Evolutionary conservation across 768 basidiomycete genomes (phyloP).

Genomic region (Royoungia palumana): DNA sequence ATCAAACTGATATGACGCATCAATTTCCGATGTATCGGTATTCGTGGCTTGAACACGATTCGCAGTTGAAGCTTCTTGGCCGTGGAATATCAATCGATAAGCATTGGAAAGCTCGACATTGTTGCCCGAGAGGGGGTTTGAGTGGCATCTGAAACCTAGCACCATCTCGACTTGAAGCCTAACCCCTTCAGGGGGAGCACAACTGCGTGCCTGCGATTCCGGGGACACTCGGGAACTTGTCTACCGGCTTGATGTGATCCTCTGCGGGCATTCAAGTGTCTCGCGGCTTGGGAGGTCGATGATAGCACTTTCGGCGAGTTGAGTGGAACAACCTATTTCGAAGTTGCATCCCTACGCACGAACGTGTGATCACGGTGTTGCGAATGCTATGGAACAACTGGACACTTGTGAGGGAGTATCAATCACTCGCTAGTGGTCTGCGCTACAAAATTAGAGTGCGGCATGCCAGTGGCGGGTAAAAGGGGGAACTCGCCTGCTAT

Average conservation of each 20-base stretch:
- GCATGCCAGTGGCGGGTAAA: background rate
- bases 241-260: constrained; percentile 36
- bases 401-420: background rate
- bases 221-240: constrained; percentile 73
- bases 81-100: constrained; percentile 52
- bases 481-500: too few relatives aligned
- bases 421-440: constrained; percentile 46
- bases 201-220: constrained; percentile 55
- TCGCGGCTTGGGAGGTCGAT: constrained; percentile 37
- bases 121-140: constrained; percentile 48
- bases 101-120: constrained; percentile 54
- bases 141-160: constrained; percentile 53
- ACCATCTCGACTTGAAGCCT: background rate
- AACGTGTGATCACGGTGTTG: constrained; percentile 32
- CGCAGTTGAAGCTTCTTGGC: constrained; percentile 50
- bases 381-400: background rate
- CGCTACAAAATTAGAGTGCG: constrained; percentile 34
- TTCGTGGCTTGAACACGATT: constrained; percentile 55
- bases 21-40: constrained; percentile 51
- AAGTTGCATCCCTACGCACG: constrained; percentile 58
- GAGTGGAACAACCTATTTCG: constrained; percentile 36
- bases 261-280: constrained; percentile 37
- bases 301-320: background rate
- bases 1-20: constrained; percentile 30
- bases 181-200: background rate